Conservation (phyloP, 129 eudicot species). For the Saposhnikovia divaricata region DNA sequence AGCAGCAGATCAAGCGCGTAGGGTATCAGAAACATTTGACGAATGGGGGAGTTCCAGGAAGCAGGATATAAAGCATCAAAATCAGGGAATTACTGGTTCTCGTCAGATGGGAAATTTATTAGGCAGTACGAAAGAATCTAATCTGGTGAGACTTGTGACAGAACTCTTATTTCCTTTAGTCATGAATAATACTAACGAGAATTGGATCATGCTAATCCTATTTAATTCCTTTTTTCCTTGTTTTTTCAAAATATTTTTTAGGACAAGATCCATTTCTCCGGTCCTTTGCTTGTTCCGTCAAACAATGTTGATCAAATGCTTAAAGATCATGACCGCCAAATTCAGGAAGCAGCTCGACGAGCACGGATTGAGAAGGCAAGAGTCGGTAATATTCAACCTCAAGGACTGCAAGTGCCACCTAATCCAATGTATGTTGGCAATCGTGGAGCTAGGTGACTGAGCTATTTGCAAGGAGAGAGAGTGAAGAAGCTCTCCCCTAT, state of each 20-base stretch:
- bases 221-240: not conserved
- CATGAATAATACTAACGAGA: not conserved
- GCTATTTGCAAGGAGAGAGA: conserved; percentile 9
- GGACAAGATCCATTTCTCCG: conserved; percentile 66
- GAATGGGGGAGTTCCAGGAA: conserved; percentile 31
- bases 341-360: conserved; percentile 77
- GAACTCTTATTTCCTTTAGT: not conserved
- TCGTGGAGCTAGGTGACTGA: conserved; percentile 25
- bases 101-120: conserved; percentile 37
- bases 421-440: conserved; percentile 27
- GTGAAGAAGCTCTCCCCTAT: conserved; percentile 12
- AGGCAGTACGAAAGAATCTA: conserved; percentile 35
- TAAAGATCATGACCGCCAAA: conserved; percentile 75
- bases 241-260: conserved; percentile 8
- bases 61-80: conserved; percentile 31
- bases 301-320: conserved; percentile 81
- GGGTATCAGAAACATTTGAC: conserved; percentile 25
- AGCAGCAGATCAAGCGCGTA: conserved; percentile 25
- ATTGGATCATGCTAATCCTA: not conserved
- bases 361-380: conserved; percentile 55
- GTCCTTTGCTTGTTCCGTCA: conserved; percentile 57
- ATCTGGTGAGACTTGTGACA: conserved; percentile 35
- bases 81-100: conserved; percentile 27
- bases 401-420: conserved; percentile 14
- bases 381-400: conserved; percentile 25